phyloP scores from a whole-genome alignment of 2,329 filamentous ascomycete genomes.

The Penicillium digitatum region DNA sequence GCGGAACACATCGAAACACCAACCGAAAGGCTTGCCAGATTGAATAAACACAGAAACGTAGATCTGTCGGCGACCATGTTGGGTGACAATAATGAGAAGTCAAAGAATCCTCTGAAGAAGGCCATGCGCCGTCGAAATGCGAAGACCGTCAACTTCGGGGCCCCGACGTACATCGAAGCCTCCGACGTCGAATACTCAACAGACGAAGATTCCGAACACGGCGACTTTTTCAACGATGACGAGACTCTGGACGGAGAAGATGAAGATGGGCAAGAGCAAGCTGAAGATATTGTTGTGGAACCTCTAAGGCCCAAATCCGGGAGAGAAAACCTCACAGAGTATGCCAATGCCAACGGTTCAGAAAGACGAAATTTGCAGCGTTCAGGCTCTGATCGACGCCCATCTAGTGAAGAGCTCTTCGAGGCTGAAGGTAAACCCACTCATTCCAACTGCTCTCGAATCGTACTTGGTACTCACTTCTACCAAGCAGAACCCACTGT shows the following conservation, averaged over 20 bases:
- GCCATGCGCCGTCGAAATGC: slow-evolving; percentile 75
- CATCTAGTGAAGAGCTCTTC: slow-evolving; percentile 65
- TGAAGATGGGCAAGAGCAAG: slow-evolving; percentile 31
- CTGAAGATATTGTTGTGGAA: slow-evolving; percentile 43
- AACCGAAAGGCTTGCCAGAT: slow-evolving; percentile 82
- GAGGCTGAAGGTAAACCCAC: slow-evolving; percentile 42
- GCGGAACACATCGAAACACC: slow-evolving; percentile 98
- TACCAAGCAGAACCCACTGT: slow-evolving; percentile 28
- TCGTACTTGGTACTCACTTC: slow-evolving; percentile 16
- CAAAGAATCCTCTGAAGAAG: slow-evolving; percentile 76
- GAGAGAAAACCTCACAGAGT: slow-evolving; percentile 32
- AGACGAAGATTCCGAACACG: slow-evolving; percentile 64
- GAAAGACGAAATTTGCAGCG: slow-evolving; percentile 28
- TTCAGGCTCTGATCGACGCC: slow-evolving; percentile 36
- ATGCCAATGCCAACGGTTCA: slow-evolving; percentile 16
- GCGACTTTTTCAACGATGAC: slow-evolving; percentile 45
- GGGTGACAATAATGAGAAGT: slow-evolving; percentile 70
- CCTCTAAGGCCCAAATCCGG: slow-evolving; percentile 44
- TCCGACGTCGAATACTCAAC: slow-evolving; percentile 81
- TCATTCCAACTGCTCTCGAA: not conserved
- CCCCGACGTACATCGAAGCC: slow-evolving; percentile 83
- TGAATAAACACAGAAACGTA: slow-evolving; percentile 98
- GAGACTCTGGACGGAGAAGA: slow-evolving; percentile 44
- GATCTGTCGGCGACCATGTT: slow-evolving; percentile 74
- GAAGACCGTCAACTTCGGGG: slow-evolving; percentile 81